Conservation (phyloP, 2,329 filamentous ascomycete genomes). For the Phaeosphaeriaceae sp. region DNA sequence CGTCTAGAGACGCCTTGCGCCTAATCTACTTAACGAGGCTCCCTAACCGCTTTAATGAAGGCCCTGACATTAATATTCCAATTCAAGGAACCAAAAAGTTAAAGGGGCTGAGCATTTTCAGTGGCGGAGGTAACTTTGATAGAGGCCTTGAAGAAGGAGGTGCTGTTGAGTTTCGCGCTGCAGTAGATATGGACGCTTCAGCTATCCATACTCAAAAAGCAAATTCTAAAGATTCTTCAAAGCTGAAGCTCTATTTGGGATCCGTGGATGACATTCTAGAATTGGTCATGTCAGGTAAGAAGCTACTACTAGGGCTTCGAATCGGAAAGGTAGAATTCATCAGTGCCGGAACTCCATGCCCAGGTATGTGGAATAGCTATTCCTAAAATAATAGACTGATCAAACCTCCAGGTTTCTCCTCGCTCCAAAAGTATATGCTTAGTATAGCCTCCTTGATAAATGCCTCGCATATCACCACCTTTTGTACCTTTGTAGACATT, state of each 20-base stretch:
- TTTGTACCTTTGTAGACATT: slow-evolving; percentile 75
- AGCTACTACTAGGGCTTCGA: slow-evolving; percentile 55
- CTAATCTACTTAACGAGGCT: slow-evolving; percentile 16
- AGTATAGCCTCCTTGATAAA: slow-evolving; percentile 68
- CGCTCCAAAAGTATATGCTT: slow-evolving; percentile 64
- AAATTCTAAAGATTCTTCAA: slow-evolving; percentile 58
- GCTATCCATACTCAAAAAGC: slow-evolving; percentile 78
- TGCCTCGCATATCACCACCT: slow-evolving; percentile 77
- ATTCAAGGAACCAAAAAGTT: not conserved
- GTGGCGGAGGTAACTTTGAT: slow-evolving; percentile 78
- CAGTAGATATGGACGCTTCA: slow-evolving; percentile 68
- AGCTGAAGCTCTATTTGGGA: slow-evolving; percentile 66
- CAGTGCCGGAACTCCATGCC: slow-evolving; percentile 77
- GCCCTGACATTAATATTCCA: slow-evolving; percentile 64
- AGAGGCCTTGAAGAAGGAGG: slow-evolving; percentile 76
- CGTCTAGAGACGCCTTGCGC: not conserved
- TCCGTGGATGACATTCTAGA: slow-evolving; percentile 74
- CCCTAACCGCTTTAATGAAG: slow-evolving; percentile 52
- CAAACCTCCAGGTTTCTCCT: slow-evolving; percentile 65
- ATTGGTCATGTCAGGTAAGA: slow-evolving; percentile 59
- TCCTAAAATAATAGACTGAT: not conserved
- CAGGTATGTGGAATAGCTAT: too few relatives aligned
- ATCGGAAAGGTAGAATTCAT: slow-evolving; percentile 73
- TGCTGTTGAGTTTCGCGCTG: slow-evolving; percentile 68
- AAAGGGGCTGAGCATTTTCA: slow-evolving; percentile 73